These are phyloP conservation scores for Sordariomycetes sp. DNA, from an alignment of 2,329 filamentous ascomycete species.

Conservation along the genomic window DNA sequence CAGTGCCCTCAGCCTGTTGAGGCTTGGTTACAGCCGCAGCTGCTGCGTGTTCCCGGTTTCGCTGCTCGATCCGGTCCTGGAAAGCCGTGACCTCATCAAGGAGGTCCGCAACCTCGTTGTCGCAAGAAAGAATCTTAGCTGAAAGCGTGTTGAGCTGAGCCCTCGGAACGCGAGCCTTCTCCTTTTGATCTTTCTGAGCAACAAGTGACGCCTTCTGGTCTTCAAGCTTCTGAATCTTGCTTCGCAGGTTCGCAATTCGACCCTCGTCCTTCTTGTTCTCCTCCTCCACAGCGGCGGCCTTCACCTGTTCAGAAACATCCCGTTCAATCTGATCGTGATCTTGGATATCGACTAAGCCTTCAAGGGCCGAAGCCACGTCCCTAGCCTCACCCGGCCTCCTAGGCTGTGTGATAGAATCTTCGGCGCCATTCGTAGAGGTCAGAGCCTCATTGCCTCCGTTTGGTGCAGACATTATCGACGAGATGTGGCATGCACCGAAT, in stretches of 20 bases:
- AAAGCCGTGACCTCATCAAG: conserved; percentile 70
- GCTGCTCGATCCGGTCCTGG: conserved; percentile 63
- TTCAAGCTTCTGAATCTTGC: conserved; percentile 47
- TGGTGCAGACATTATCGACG: neutral
- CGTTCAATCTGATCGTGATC: conserved; percentile 85
- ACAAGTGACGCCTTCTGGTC: conserved; percentile 29
- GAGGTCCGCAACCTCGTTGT: conserved; percentile 49
- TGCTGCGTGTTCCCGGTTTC: conserved; percentile 32
- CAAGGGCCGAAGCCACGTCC: conserved; percentile 18
- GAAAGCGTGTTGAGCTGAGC: conserved; percentile 41
- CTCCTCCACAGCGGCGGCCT: conserved; percentile 42
- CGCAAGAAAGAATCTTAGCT: conserved; percentile 52
- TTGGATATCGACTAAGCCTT: conserved; percentile 35
- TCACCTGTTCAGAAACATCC: conserved; percentile 59
- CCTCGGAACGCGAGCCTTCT: conserved; percentile 21
- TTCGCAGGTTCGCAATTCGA: conserved; percentile 44
- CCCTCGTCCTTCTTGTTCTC: conserved; percentile 51
- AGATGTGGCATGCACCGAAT: neutral
- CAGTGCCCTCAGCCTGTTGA: conserved; percentile 25
- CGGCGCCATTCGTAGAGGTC: neutral
- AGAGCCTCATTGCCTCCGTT: neutral
- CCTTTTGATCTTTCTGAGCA: conserved; percentile 28
- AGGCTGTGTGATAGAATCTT: neutral
- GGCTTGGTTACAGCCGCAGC: conserved; percentile 24
- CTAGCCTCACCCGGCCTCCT: conserved; percentile 5